Evolutionary conservation across 495 filamentous ascomycete genomes (phyloP).

Genomic region (Xylaria scruposa): DNA sequence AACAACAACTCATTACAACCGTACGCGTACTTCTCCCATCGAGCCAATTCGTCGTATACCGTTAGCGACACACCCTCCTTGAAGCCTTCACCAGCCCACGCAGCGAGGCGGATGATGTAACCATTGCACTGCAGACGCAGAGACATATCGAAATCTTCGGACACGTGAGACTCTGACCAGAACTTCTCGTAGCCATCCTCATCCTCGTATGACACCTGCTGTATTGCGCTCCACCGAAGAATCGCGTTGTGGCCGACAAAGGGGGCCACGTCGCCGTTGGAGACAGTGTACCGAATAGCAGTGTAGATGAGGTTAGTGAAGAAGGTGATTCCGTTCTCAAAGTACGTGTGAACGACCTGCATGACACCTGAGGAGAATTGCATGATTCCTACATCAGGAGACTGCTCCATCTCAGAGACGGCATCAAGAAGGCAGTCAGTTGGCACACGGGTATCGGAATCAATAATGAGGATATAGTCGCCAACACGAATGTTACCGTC

Average conservation of each 20-base stretch:
- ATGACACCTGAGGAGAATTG: constrained; percentile 84
- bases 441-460: constrained; percentile 80
- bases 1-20: constrained; percentile 87
- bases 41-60: constrained; percentile 82
- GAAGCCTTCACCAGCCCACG: constrained; percentile 77
- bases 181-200: constrained; percentile 77
- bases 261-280: constrained; percentile 84
- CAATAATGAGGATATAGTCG: constrained; percentile 78
- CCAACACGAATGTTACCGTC: constrained; percentile 81
- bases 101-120: constrained; percentile 75
- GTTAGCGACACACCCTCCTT: constrained; percentile 86
- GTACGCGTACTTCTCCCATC: constrained; percentile 89
- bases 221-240: constrained; percentile 79
- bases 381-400: constrained; percentile 80
- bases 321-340: constrained; percentile 80
- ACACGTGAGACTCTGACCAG: constrained; percentile 84
- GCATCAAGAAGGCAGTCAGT: constrained; percentile 78
- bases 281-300: constrained; percentile 77
- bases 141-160: constrained; percentile 87
- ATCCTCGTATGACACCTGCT: constrained; percentile 73
- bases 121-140: constrained; percentile 75
- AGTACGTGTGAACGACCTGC: constrained; percentile 77
- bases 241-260: constrained; percentile 82
- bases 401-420: constrained; percentile 80
- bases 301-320: constrained; percentile 86